These are phyloP conservation scores for Aspergillus sp. DNA, from an alignment of 2,329 filamentous ascomycete species.

Conservation along the genomic window DNA sequence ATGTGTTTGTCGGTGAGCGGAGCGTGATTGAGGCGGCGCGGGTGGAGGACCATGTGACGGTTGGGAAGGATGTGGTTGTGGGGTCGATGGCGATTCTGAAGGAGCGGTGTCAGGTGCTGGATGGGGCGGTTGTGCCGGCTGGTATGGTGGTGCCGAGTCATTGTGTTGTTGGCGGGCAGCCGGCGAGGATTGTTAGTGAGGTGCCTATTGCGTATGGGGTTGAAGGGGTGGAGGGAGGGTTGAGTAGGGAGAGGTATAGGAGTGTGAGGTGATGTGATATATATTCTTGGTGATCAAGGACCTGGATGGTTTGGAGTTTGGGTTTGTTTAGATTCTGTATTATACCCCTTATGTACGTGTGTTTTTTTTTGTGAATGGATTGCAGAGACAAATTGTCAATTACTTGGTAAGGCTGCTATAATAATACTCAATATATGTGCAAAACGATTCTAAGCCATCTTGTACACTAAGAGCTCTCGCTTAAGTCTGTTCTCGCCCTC, in stretches of 20 bases:
- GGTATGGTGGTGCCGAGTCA: slow-evolving; percentile 93
- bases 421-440: background rate
- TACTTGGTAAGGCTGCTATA: too few relatives aligned
- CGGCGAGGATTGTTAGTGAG: slow-evolving; percentile 78
- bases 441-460: slow-evolving; percentile 13
- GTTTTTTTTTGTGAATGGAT: background rate
- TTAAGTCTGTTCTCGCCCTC: slow-evolving; percentile 61
- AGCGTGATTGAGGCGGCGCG: slow-evolving; percentile 79
- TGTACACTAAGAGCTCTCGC: slow-evolving; percentile 28
- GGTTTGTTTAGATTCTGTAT: slow-evolving; percentile 1
- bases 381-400: background rate
- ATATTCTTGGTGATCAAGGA: background rate
- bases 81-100: slow-evolving; percentile 90
- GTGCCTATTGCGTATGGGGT: slow-evolving; percentile 54
- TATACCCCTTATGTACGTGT: slow-evolving; percentile 4
- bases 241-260: slow-evolving; percentile 44
- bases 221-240: slow-evolving; percentile 45
- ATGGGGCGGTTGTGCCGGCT: slow-evolving; percentile 77
- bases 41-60: slow-evolving; percentile 81
- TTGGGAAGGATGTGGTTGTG: slow-evolving; percentile 74
- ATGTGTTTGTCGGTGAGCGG: slow-evolving; percentile 80
- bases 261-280: slow-evolving; percentile 32
- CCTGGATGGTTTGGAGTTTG: slow-evolving; percentile 1
- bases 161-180: slow-evolving; percentile 81
- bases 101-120: slow-evolving; percentile 77